phyloP scores from a whole-genome alignment of 768 basidiomycete genomes.

The Gymnopilus dilepis region DNA sequence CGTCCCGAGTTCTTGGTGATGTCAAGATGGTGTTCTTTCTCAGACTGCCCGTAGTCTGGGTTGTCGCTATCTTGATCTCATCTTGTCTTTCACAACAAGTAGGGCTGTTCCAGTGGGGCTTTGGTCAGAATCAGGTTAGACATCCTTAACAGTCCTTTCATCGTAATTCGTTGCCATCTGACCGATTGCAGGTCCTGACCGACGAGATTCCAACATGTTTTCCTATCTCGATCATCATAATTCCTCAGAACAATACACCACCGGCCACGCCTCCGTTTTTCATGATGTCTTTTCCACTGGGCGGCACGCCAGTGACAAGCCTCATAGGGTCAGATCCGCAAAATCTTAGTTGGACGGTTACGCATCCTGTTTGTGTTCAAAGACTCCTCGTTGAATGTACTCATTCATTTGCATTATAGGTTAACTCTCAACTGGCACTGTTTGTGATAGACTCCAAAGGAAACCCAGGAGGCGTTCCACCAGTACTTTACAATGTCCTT shows the following conservation, averaged over 20 bases:
- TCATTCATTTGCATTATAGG: background rate
- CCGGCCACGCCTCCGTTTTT: conserved; percentile 38
- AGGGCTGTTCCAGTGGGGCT: background rate
- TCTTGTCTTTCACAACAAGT: background rate
- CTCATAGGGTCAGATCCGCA: conserved; percentile 39
- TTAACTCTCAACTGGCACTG: conserved; percentile 47
- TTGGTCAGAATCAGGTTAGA: background rate
- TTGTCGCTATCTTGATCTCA: background rate
- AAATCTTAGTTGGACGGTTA: conserved; percentile 45
- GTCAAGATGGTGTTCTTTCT: background rate
- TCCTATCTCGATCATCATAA: background rate
- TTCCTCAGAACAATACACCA: background rate
- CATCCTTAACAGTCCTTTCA: too few relatives aligned
- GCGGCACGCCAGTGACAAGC: conserved; percentile 38
- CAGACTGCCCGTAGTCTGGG: background rate
- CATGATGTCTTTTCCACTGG: conserved; percentile 43
- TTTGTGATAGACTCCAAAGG: conserved; percentile 46
- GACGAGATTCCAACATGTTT: background rate
- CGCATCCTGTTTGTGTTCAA: conserved; percentile 43
- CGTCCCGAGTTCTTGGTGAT: background rate
- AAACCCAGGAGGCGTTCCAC: conserved; percentile 41
- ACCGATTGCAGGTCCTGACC: too few relatives aligned
- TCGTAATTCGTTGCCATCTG: too few relatives aligned
- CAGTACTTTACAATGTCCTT: conserved; percentile 36
- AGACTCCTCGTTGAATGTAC: background rate